phyloP scores from a whole-genome alignment of 352 stramenopile genomes.

The Globisporangium iwayamae region DNA sequence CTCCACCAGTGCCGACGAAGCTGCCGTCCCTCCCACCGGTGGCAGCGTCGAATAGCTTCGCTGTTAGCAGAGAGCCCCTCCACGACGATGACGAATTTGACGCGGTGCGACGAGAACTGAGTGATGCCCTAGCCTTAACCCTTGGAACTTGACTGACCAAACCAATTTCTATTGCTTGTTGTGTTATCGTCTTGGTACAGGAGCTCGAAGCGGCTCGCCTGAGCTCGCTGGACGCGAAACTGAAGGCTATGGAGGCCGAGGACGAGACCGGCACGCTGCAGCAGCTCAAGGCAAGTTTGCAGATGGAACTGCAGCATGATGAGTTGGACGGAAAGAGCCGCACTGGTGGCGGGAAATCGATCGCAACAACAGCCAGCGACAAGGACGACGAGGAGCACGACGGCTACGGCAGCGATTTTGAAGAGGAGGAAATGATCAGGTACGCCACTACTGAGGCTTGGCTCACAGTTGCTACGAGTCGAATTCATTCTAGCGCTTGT shows the following conservation, averaged over 20 bases:
- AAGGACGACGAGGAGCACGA: slow-evolving; percentile 39
- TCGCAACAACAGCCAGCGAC: neutral
- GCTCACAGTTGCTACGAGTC: too few relatives aligned
- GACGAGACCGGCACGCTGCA: slow-evolving; percentile 77
- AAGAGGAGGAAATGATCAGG: slow-evolving; percentile 78
- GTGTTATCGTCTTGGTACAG: slow-evolving; percentile 5
- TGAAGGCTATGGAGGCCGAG: slow-evolving; percentile 84
- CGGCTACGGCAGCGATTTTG: slow-evolving; percentile 81
- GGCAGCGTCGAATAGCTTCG: neutral
- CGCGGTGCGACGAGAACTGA: slow-evolving; percentile 23
- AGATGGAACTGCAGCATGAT: slow-evolving; percentile 53
- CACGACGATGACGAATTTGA: slow-evolving; percentile 58
- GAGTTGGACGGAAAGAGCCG: slow-evolving; percentile 25
- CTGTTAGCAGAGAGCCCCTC: neutral
- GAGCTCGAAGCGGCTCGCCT: slow-evolving; percentile 57
- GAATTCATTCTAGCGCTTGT: too few relatives aligned
- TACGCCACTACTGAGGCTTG: slow-evolving; percentile 15
- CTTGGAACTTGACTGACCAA: neutral
- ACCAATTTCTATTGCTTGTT: neutral
- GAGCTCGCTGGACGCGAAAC: slow-evolving; percentile 62
- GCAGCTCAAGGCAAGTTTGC: slow-evolving; percentile 68
- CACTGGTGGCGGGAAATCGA: slow-evolving; percentile 8
- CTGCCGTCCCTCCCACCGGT: slow-evolving; percentile 24
- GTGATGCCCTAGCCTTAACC: neutral
- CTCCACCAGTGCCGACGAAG: slow-evolving; percentile 26